Base-by-base conservation (phyloP, 208 protist genomes). In the Vickermania ingenoplastis region DNA sequence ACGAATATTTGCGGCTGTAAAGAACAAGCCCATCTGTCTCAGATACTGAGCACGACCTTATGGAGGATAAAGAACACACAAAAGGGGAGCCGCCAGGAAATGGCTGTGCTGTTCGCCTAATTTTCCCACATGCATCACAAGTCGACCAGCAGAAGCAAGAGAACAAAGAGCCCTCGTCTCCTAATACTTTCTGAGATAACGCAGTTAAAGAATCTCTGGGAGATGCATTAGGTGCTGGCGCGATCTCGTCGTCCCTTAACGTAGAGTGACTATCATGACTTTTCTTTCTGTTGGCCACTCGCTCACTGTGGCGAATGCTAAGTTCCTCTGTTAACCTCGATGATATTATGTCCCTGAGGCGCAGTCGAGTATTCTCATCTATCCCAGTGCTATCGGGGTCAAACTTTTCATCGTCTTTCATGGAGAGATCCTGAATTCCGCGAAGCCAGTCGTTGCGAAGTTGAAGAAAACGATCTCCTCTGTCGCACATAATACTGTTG, bases 31-130 rank as follows among this genome's bases (percentile, higher is more conserved):
- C 81, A 5, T 82, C 77, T 50, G 70, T 25, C 58, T 92, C 81
- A 27, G 81, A 73, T 5, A 83, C 75, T 30, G 57, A 59, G 57
- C 85, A 92, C 5, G 70, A 74, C 2, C 63, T 51, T 24, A 79
- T 63, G 48, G 61, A 59, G 30, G 55, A 53, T 48, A 92, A 70
- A 13, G 73, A 71, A 58, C 86, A 92, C 26, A 92, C 75, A 68
- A 92, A 92, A 27, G 86, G 86, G 3, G 78, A 71, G 0, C 82
- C 86, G 53, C 86, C 86, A 1, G 86, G 86, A 50, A 90, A 92
- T 2, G 86, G 86, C 61, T 92, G 86, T n/a, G 83, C 77, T 17
- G 87, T 66, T 36, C 80, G 79, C n/a, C 86, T 67, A 55, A 92
- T 57, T 61, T 92, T 92, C 23, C 86, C 86, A 50, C 86, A 92